Evolutionary conservation across 208 protist species (phyloP), one percentile per base, ranked within the genome.

Genomic region (Perkinsela sp.): DNA sequence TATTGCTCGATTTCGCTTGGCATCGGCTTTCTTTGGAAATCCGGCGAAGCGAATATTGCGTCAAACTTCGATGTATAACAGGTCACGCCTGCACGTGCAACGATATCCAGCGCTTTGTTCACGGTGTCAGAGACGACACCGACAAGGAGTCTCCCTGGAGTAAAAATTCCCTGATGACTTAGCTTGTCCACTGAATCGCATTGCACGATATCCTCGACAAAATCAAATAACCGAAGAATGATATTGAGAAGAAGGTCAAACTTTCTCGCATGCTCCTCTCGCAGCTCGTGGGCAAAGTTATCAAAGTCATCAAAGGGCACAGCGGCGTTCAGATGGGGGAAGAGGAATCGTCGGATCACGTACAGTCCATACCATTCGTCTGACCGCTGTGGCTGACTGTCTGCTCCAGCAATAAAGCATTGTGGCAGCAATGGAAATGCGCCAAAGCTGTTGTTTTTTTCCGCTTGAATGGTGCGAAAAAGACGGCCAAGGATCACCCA

Each of bases 151-250:
- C 97, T 90, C 15, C 95, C 96, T 1, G 94, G 85, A 2, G 93
- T 83, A 66, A 98, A 88, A 6, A 98, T 57, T 75, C 98, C 95
- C 66, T 98, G 95, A 74, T 91, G 90, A 32, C 83, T 81, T 28
- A 88, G 85, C 0, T 90, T 82, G 79, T 99, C 97, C 67, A 88
- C 81, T 66, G 94, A 96, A 69, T 98, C 95, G 68, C 94, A 78
- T 6, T 71, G 70, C 32, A 84, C 76, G 32, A 78, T 69, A 57
- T 90, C 92, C 67, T 88, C 80, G 65, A 90, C 82, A 65, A 98
- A 90, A 31, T 66, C 48, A 74, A 92, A 96, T 29, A 99, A 84
- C 79, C 97, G 94, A 31, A 89, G 84, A n/a, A 93, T 73, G 72
- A 95, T 94, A 40, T 83, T 77, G 72, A 97, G 69, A 22, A 98